A percentile compares a stretch with the other conserved stretches of the same genome.
Conservation (phyloP, 1,284 basidiomycete species). For the Meripilus lineatus region DNA sequence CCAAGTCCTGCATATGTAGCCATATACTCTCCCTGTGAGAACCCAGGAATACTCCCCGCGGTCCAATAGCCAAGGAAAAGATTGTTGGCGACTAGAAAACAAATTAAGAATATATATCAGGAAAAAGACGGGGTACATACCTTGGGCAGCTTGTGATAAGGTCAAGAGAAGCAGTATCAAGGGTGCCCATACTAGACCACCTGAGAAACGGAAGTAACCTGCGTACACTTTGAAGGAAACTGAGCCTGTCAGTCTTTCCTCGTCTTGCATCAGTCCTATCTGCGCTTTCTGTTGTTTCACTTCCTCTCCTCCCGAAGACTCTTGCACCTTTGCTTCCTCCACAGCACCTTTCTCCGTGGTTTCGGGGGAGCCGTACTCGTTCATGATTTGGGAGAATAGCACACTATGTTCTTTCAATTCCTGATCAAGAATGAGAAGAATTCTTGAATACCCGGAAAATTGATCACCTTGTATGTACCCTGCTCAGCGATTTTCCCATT, state of each 20-base stretch:
- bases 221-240: conserved; percentile 30
- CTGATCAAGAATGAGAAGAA: conserved; percentile 21
- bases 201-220: conserved; percentile 40
- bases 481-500: conserved; percentile 61
- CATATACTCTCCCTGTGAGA: conserved; percentile 59
- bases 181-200: conserved; percentile 37
- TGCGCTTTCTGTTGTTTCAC: conserved; percentile 2
- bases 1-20: conserved; percentile 63
- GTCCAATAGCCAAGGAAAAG: conserved; percentile 40
- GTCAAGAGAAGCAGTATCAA: conserved; percentile 31
- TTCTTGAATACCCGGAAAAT: conserved; percentile 10
- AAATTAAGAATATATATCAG: neutral
- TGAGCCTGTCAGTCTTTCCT: conserved; percentile 31
- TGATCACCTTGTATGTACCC: conserved; percentile 51
- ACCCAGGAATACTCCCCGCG: conserved; percentile 34
- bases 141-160: conserved; percentile 26
- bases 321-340: conserved; percentile 14
- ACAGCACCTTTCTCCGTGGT: conserved; percentile 24
- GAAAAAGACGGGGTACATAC: conserved; percentile 12
- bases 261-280: conserved; percentile 31
- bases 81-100: conserved; percentile 30
- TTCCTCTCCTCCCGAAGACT: conserved; percentile 4
- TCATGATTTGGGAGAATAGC: conserved; percentile 55
- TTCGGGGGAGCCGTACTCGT: conserved; percentile 61
- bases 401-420: conserved; percentile 47